Conservation (phyloP, 2,329 filamentous ascomycete species). For the Sclerotinia glacialis region DNA sequence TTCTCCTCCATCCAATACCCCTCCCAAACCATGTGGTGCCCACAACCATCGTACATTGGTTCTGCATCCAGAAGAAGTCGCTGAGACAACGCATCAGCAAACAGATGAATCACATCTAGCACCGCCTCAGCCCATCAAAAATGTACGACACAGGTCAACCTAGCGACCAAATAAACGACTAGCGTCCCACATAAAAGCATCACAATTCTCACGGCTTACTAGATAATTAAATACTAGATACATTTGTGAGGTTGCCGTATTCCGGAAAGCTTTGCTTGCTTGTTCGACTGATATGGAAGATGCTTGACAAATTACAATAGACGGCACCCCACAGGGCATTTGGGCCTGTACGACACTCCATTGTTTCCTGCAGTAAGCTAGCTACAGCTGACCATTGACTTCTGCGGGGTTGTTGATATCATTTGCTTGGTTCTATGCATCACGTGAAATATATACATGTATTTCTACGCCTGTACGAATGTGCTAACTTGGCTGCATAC, state of each 20-base stretch:
- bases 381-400: not conserved
- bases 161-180: not conserved
- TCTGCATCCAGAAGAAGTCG: not conserved
- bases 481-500: not conserved
- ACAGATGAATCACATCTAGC: constrained; percentile 5
- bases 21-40: not conserved
- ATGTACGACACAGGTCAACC: not conserved
- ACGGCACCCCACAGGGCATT: no score
- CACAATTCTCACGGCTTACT: not conserved
- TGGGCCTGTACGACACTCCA: no score
- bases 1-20: not conserved
- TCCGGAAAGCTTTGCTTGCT: no score
- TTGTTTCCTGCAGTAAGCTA: not conserved
- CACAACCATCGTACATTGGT: not conserved
- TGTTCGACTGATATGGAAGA: no score
- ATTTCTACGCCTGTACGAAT: not conserved
- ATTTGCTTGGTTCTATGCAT: not conserved
- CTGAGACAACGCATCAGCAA: constrained; percentile 16
- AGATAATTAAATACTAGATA: not conserved
- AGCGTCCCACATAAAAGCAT: not conserved
- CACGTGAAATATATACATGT: not conserved
- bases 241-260: not conserved
- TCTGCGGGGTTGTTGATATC: not conserved
- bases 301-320: no score
- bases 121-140: constrained; percentile 1